Evolutionary conservation across 148 eudicot genomes (phyloP), one percentile per base, ranked within the genome.

Genomic region (Vaccinium vitisidaea): DNA sequence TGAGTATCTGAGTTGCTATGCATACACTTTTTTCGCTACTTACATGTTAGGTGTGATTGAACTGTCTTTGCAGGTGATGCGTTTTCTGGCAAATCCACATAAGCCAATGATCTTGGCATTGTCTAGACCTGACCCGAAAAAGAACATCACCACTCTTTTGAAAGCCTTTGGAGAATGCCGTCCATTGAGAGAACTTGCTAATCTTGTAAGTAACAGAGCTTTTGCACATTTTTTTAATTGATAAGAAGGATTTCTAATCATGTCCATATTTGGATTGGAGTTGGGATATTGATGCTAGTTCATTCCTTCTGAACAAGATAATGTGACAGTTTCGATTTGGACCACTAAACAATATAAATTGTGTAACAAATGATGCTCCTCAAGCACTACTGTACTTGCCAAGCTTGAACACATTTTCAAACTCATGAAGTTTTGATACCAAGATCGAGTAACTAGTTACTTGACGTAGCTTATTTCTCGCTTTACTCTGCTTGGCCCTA

Each of bases 131-230:
- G 97, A 94, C 86, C 97, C 95, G 1, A 94, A 94, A 80, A 94
- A 94, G 88, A 94, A 94, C 79, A 84, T 94, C n/a, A 94, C 95
- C 80, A 94, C 97, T 39, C 93, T 94, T 27, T 70, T 94, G 75
- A 94, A 89, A 88, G 97, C 97, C 27, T 92, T 94, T 88, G 95
- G 97, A 82, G 97, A 94, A 87, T 92, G 95, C 75, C 94, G 93
- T 21, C 86, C 94, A 23, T 76, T 94, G 55, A 87, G 95, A 85
- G 97, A 94, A 82, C 92, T 94, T 50, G 94, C 97, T 78, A 94
- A 94, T 88, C 94, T 94, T 85, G 95, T 94, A 89, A 86, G 91
- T 11, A 65, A 67, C 36, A 67, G 73, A 27, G 73, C 73, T 67
- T 67, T 25, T 67, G 36, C 73, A 67, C 1, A 39, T 67, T 67